Evolutionary conservation across 179 eudicot species (phyloP).

Genomic region (Camellia oleifera): DNA sequence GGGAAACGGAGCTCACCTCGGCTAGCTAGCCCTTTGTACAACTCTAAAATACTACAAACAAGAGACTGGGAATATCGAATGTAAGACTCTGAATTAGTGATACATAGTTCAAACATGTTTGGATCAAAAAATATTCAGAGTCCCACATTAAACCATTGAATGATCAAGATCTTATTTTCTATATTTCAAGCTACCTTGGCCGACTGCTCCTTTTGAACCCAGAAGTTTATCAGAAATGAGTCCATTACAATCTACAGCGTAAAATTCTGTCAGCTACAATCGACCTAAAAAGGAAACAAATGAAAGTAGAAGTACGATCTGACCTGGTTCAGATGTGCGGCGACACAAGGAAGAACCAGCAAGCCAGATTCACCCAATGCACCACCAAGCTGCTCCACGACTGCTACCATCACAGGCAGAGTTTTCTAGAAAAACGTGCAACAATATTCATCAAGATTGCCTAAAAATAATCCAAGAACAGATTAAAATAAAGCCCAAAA

Average conservation of each 20-base stretch:
- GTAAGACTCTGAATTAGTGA: neutral
- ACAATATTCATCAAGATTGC: neutral
- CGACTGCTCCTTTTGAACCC: slow-evolving; percentile 36
- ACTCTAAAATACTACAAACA: neutral
- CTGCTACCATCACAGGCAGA: slow-evolving; percentile 85
- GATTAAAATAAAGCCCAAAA: slow-evolving; percentile 2
- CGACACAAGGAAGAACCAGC: slow-evolving; percentile 90
- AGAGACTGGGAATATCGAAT: neutral
- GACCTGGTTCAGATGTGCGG: slow-evolving; percentile 93
- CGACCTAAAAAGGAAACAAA: neutral
- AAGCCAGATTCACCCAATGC: slow-evolving; percentile 87
- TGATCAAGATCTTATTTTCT: neutral
- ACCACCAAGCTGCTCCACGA: slow-evolving; percentile 92
- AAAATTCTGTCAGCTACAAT: slow-evolving; percentile 15
- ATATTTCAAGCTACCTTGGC: slow-evolving; percentile 43
- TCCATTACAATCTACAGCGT: slow-evolving; percentile 69
- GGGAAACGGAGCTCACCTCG: no score
- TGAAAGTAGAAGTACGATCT: neutral
- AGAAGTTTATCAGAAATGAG: slow-evolving; percentile 62
- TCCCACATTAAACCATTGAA: neutral
- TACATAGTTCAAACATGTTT: neutral
- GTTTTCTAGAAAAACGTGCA: slow-evolving; percentile 59
- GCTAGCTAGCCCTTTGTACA: no score
- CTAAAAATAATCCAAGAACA: neutral
- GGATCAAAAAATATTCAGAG: neutral